phyloP scores from a whole-genome alignment of 805 yeast genomes.

The Pichia membranifaciens region DNA sequence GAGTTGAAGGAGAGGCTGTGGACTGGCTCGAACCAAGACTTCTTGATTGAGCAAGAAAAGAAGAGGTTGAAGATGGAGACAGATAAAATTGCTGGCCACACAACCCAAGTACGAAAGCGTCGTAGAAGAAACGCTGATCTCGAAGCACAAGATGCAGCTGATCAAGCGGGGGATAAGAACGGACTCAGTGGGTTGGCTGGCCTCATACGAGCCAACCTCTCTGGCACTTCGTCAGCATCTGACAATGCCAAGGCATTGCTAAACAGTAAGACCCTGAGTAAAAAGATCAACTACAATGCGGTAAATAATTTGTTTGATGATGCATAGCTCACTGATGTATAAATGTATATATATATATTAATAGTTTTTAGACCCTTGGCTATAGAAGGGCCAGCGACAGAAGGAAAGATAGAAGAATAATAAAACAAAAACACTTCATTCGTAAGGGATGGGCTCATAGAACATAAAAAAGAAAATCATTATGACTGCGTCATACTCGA shows the following conservation, averaged over 20 bases:
- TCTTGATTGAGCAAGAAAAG: slow-evolving; percentile 74
- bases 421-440: too few relatives aligned
- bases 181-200: slow-evolving; percentile 22
- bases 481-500: too few relatives aligned
- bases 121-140: slow-evolving; percentile 27
- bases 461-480: too few relatives aligned
- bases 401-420: too few relatives aligned
- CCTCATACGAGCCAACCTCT: slow-evolving; percentile 36
- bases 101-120: slow-evolving; percentile 46
- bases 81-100: slow-evolving; percentile 78
- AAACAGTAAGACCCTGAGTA: slow-evolving; percentile 69
- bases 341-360: too few relatives aligned
- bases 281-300: slow-evolving; percentile 85
- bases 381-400: too few relatives aligned
- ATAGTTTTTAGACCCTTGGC: too few relatives aligned
- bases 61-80: slow-evolving; percentile 81
- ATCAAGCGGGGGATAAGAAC: slow-evolving; percentile 16
- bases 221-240: slow-evolving; percentile 56
- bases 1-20: slow-evolving; percentile 75
- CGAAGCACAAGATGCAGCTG: slow-evolving; percentile 22
- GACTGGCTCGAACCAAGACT: slow-evolving; percentile 87
- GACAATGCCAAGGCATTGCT: slow-evolving; percentile 77
- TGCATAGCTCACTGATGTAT: neutral
- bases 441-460: too few relatives aligned
- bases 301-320: slow-evolving; percentile 48